Conservation (phyloP, 495 filamentous ascomycete genomes). For the Chaetomium tenue region DNA sequence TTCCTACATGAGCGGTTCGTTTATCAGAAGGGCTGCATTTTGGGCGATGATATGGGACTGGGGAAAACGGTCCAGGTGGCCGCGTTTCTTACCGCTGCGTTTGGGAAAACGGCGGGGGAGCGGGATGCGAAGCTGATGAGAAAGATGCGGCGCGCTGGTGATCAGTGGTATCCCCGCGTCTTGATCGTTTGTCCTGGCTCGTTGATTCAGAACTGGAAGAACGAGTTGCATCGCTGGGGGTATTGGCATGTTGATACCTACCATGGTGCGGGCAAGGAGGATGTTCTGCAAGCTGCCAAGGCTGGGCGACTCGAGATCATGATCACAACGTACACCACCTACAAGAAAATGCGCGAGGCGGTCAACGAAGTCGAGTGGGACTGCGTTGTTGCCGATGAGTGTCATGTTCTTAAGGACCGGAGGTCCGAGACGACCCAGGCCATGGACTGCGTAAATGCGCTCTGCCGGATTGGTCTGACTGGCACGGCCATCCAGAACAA, state of each 20-base stretch:
- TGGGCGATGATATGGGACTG: conserved; percentile 96
- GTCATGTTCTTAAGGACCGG: conserved; percentile 84
- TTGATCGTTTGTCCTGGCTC: conserved; percentile 87
- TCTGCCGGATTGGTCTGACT: conserved; percentile 90
- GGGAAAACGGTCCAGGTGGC: conserved; percentile 98
- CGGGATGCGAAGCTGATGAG: conserved; percentile 87
- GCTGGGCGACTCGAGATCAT: conserved; percentile 80
- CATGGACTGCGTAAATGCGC: conserved; percentile 88
- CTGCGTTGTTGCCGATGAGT: conserved; percentile 95
- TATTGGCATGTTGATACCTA: conserved; percentile 90
- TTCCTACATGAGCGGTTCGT: conserved; percentile 91
- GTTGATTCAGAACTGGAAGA: conserved; percentile 86
- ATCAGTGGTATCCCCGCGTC: conserved; percentile 80
- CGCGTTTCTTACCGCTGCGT: conserved; percentile 87
- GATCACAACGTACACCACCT: conserved; percentile 91
- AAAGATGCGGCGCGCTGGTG: conserved; percentile 65
- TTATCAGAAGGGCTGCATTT: conserved; percentile 84
- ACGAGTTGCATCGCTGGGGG: conserved; percentile 84
- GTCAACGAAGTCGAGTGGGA: conserved; percentile 93
- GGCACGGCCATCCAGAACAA: conserved; percentile 98
- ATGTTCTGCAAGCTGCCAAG: conserved; percentile 68
- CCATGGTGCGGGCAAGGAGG: conserved; percentile 72
- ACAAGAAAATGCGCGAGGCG: conserved; percentile 67
- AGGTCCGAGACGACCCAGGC: conserved; percentile 73
- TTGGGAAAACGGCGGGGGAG: conserved; percentile 92